Percentiles rank a stretch among this genome's conserved stretches.
phyloP scores from a whole-genome alignment of 2,329 filamentous ascomycete species.

The Botrytis byssoidea region DNA sequence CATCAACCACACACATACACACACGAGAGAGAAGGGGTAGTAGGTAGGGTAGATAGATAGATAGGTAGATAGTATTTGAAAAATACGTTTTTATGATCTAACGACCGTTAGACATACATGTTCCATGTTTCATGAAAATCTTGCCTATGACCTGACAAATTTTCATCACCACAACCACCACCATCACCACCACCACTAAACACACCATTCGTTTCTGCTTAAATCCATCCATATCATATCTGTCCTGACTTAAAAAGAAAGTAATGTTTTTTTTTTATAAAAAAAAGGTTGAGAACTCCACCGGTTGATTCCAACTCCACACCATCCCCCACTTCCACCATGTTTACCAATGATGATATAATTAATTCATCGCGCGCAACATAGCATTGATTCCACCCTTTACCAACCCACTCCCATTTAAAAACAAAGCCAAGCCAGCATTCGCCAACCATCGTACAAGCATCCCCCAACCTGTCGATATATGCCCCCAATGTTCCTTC shows the following conservation, averaged over 20 bases:
- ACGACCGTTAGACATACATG: background rate
- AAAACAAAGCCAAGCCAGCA: conserved; percentile 14
- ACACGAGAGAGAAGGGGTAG: background rate
- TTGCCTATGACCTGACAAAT: conserved; percentile 12
- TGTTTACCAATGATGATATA: conserved; percentile 10
- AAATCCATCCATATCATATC: conserved; percentile 12
- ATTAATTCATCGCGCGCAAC: conserved; percentile 1
- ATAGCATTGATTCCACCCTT: conserved; percentile 14
- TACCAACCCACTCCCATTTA: conserved; percentile 1
- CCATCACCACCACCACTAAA: background rate
- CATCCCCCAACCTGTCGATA: conserved; percentile 17
- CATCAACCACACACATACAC: background rate
- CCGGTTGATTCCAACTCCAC: conserved; percentile 1
- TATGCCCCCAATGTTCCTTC: conserved; percentile 6
- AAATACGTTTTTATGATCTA: background rate
- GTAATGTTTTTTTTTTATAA: too few species aligned
- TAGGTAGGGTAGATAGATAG: background rate
- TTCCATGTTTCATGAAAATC: background rate
- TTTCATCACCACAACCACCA: background rate
- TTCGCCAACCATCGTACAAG: conserved; percentile 19
- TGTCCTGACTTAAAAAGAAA: conserved; percentile 2
- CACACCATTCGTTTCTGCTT: conserved; percentile 3
- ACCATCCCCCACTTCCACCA: conserved; percentile 5
- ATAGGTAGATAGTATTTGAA: background rate
- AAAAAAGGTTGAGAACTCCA: background rate